phyloP scores from a whole-genome alignment of 2,329 filamentous ascomycete species.

The Cladosporium sp. region DNA sequence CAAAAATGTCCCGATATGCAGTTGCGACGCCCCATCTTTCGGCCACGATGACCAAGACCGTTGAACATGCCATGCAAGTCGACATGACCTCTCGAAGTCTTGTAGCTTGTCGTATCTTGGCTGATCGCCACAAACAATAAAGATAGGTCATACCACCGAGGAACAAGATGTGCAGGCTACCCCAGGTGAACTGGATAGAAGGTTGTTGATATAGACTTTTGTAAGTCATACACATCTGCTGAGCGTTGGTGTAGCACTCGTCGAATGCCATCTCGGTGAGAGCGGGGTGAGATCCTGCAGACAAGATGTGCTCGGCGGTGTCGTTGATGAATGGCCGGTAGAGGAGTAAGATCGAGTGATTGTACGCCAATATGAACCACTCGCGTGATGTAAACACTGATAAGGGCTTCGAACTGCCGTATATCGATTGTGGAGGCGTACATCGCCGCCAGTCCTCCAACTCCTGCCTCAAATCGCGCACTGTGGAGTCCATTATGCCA shows the following conservation, averaged over 20 bases:
- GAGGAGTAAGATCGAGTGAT: slow-evolving; percentile 38
- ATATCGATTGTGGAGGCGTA: slow-evolving; percentile 16
- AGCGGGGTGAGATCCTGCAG: background rate
- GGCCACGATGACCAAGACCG: slow-evolving; percentile 34
- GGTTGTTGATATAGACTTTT: slow-evolving; percentile 32
- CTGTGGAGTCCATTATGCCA: slow-evolving; percentile 15
- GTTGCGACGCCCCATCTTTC: slow-evolving; percentile 33
- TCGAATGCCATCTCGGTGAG: slow-evolving; percentile 14
- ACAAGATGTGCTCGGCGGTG: background rate
- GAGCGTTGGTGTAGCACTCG: slow-evolving; percentile 14
- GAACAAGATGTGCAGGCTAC: slow-evolving; percentile 35
- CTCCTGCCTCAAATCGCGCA: slow-evolving; percentile 21
- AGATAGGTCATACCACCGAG: slow-evolving; percentile 35
- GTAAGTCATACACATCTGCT: slow-evolving; percentile 34
- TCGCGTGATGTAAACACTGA: slow-evolving; percentile 34
- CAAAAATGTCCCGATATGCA: slow-evolving; percentile 32
- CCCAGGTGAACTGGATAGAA: slow-evolving; percentile 29
- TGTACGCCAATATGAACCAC: slow-evolving; percentile 39
- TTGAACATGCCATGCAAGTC: slow-evolving; percentile 36
- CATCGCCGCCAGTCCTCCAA: slow-evolving; percentile 24
- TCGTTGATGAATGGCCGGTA: slow-evolving; percentile 28
- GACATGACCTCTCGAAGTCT: slow-evolving; percentile 23
- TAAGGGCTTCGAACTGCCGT: slow-evolving; percentile 11
- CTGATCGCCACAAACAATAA: slow-evolving; percentile 30
- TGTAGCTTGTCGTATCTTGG: slow-evolving; percentile 13